phyloP scores from a whole-genome alignment of 2,329 filamentous ascomycete genomes.

The Lecanicillium sp. region DNA sequence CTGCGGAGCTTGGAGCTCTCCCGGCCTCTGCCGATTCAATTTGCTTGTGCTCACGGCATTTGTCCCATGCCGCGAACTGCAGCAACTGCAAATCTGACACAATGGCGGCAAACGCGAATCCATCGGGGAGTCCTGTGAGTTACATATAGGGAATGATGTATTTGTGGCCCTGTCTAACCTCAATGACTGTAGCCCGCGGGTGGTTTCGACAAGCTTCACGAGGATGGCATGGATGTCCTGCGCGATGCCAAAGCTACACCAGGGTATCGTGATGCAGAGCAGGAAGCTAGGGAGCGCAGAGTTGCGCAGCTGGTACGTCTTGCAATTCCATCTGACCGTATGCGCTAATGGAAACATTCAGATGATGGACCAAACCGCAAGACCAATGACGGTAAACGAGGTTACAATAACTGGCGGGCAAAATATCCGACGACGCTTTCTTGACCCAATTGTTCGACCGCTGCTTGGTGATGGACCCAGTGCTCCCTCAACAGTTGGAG shows the following conservation, averaged over 20 bases:
- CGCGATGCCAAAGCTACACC: constrained; percentile 29
- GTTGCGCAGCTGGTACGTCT: constrained; percentile 26
- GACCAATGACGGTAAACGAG: constrained; percentile 81
- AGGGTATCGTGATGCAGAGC: constrained; percentile 25
- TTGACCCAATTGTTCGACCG: constrained; percentile 73
- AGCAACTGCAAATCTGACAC: too few relatives aligned
- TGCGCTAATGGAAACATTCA: constrained; percentile 9
- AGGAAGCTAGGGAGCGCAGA: constrained; percentile 30
- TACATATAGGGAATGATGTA: constrained; percentile 12
- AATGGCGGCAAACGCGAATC: not conserved
- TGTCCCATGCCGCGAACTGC: not conserved
- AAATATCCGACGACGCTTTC: constrained; percentile 76
- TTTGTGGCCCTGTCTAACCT: not conserved
- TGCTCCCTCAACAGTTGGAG: constrained; percentile 66
- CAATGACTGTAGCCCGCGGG: constrained; percentile 23
- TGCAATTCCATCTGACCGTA: not conserved
- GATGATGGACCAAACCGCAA: constrained; percentile 64
- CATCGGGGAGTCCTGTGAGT: constrained; percentile 7
- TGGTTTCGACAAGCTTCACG: constrained; percentile 30
- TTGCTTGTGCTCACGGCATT: too few relatives aligned
- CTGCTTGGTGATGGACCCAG: constrained; percentile 61
- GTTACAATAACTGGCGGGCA: constrained; percentile 75
- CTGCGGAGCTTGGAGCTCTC: constrained; percentile 1
- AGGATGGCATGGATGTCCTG: constrained; percentile 27
- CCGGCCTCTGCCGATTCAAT: too few relatives aligned